These are phyloP conservation scores for Pleurotus ostreatus DNA, from an alignment of 768 basidiomycete genomes.

Conservation along the genomic window DNA sequence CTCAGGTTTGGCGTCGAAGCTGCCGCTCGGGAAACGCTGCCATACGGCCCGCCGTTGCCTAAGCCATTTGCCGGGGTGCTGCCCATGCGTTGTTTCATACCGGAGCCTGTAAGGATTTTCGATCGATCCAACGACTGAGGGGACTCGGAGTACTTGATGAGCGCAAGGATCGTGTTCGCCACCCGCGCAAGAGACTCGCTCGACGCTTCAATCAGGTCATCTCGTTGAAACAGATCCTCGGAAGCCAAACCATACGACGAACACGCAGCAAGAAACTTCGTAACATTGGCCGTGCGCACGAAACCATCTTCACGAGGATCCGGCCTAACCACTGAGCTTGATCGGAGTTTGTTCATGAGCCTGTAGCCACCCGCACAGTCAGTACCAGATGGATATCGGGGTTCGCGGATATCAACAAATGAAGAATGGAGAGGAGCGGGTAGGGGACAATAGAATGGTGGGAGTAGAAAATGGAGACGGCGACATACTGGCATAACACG, in stretches of 20 bases:
- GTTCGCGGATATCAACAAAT: background rate
- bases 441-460: constrained; percentile 12
- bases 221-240: constrained; percentile 62
- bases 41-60: constrained; percentile 32
- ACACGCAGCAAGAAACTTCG: constrained; percentile 75
- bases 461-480: constrained; percentile 13
- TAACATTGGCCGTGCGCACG: constrained; percentile 64
- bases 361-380: constrained; percentile 30
- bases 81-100: constrained; percentile 18
- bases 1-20: constrained; percentile 62
- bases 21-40: constrained; percentile 38
- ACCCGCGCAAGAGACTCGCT: constrained; percentile 66
- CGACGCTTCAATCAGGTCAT: constrained; percentile 62
- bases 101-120: constrained; percentile 42
- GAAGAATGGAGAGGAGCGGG: background rate
- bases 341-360: constrained; percentile 74
- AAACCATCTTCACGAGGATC: constrained; percentile 67
- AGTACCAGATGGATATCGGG: constrained; percentile 9
- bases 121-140: constrained; percentile 38
- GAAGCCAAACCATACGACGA: constrained; percentile 59
- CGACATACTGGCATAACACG: constrained; percentile 84
- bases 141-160: constrained; percentile 59
- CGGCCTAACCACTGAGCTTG: constrained; percentile 54
- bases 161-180: constrained; percentile 66
- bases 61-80: constrained; percentile 14